Evolutionary conservation across 768 basidiomycete species (phyloP).

Genomic region (Tephrocybe rancida): DNA sequence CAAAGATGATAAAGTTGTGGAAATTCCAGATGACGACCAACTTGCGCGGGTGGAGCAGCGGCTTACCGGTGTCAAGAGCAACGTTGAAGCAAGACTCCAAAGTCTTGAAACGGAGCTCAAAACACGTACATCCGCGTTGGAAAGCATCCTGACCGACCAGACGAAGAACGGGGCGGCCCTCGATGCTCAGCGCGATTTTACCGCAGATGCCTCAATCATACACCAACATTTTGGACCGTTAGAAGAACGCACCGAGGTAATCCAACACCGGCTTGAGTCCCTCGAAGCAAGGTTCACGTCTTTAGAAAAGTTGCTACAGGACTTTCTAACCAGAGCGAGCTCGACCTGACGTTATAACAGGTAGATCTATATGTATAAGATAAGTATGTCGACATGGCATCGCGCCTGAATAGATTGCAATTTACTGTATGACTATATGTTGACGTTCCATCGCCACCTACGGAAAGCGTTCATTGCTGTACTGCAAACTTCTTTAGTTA

Average conservation of each 20-base stretch:
- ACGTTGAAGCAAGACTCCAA: neutral
- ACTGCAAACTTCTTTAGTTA: too few relatives aligned
- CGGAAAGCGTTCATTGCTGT: too few relatives aligned
- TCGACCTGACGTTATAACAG: neutral
- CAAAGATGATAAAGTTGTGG: neutral
- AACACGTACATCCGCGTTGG: neutral
- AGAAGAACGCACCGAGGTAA: too few relatives aligned
- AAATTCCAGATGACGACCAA: neutral
- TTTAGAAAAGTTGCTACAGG: neutral
- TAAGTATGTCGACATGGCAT: too few relatives aligned
- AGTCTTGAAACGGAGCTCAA: neutral
- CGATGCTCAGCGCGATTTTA: too few relatives aligned
- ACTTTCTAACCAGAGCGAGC: neutral
- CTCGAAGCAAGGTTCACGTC: neutral
- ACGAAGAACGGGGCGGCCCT: neutral
- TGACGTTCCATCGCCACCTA: too few relatives aligned
- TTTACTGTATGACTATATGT: too few relatives aligned
- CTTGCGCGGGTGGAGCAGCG: neutral
- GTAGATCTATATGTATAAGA: neutral
- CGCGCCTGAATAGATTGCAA: too few relatives aligned
- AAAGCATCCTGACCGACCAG: neutral
- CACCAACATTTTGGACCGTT: too few relatives aligned
- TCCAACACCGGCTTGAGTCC: neutral
- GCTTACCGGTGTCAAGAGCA: neutral
- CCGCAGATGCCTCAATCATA: too few relatives aligned